phyloP scores from a whole-genome alignment of 2,329 filamentous ascomycete species.

The Grosmannia clavigera region DNA sequence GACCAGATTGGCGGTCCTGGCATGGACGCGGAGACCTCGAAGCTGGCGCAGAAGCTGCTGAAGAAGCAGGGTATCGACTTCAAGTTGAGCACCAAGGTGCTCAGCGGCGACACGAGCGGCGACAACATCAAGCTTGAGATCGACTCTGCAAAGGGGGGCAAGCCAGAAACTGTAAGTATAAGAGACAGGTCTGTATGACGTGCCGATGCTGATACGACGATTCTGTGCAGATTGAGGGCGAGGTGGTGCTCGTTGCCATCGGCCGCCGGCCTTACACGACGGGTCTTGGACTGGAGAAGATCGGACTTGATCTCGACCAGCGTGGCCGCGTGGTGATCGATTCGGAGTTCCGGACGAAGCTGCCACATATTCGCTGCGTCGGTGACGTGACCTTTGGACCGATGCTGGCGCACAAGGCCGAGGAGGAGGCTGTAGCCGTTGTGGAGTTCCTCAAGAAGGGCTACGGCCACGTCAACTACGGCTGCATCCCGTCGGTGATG shows the following conservation, averaged over 20 bases:
- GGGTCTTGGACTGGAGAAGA: constrained; percentile 85
- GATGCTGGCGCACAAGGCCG: constrained; percentile 98
- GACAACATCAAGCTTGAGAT: constrained; percentile 70
- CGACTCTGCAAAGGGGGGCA: constrained; percentile 92
- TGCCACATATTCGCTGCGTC: constrained; percentile 91
- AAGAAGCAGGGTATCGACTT: constrained; percentile 97
- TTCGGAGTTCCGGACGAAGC: constrained; percentile 96
- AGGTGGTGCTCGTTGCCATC: constrained; percentile 93
- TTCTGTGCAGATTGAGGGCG: constrained; percentile 61
- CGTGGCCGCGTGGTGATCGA: constrained; percentile 93
- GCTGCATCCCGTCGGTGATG: constrained; percentile 95
- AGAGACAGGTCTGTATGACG: neutral
- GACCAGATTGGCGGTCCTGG: constrained; percentile 93
- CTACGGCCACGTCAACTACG: constrained; percentile 98
- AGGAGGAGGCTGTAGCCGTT: constrained; percentile 91
- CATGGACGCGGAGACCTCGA: constrained; percentile 91
- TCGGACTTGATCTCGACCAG: constrained; percentile 84
- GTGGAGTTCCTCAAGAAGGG: constrained; percentile 98
- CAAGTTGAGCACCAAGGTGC: constrained; percentile 94
- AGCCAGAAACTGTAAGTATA: constrained; percentile 66
- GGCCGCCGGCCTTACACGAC: constrained; percentile 89
- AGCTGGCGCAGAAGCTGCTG: constrained; percentile 82
- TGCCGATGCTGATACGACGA: constrained; percentile 4
- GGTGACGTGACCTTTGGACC: constrained; percentile 95
- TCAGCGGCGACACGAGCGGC: constrained; percentile 67